Percentiles rank a stretch among this genome's conserved stretches.
Conservation (phyloP, 108 stramenopile genomes). For the Fistulifera solaris region DNA sequence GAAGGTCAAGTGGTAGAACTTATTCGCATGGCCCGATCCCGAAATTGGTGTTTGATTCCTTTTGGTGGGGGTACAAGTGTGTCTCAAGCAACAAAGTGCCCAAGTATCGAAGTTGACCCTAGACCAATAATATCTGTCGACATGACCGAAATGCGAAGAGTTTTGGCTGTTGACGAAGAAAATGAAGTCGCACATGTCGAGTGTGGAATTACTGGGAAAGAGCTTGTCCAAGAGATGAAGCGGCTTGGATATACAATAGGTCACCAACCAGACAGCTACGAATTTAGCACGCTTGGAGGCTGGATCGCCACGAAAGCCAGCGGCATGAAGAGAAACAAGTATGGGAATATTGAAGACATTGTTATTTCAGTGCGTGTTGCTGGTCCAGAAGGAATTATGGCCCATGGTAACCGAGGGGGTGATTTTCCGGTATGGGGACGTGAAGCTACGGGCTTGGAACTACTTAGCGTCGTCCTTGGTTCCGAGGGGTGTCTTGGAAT, state of each 20-base stretch:
- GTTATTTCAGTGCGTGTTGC: slow-evolving; percentile 73
- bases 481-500: slow-evolving; percentile 90
- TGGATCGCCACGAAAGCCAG: slow-evolving; percentile 96
- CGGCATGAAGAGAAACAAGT: slow-evolving; percentile 91
- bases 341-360: slow-evolving; percentile 96
- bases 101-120: slow-evolving; percentile 46
- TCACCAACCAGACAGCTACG: slow-evolving; percentile 92
- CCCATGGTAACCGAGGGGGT: slow-evolving; percentile 28
- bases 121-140: slow-evolving; percentile 83
- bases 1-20: slow-evolving; percentile 43
- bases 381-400: slow-evolving; percentile 43
- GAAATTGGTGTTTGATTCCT: slow-evolving; percentile 84
- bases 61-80: slow-evolving; percentile 95
- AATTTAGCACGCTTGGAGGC: slow-evolving; percentile 93
- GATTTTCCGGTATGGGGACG: slow-evolving; percentile 41
- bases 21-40: slow-evolving; percentile 36
- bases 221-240: slow-evolving; percentile 58
- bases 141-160: slow-evolving; percentile 72
- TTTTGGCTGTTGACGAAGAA: slow-evolving; percentile 78
- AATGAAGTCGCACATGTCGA: slow-evolving; percentile 81
- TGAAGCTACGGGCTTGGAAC: slow-evolving; percentile 70
- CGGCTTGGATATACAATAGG: slow-evolving; percentile 83
- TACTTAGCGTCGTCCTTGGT: slow-evolving; percentile 72
- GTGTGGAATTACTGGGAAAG: slow-evolving; percentile 80
- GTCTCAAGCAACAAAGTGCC: slow-evolving; percentile 73